Evolutionary conservation across 176 grass and related monocot species (phyloP).

Genomic region (Ensete glaucum): DNA sequence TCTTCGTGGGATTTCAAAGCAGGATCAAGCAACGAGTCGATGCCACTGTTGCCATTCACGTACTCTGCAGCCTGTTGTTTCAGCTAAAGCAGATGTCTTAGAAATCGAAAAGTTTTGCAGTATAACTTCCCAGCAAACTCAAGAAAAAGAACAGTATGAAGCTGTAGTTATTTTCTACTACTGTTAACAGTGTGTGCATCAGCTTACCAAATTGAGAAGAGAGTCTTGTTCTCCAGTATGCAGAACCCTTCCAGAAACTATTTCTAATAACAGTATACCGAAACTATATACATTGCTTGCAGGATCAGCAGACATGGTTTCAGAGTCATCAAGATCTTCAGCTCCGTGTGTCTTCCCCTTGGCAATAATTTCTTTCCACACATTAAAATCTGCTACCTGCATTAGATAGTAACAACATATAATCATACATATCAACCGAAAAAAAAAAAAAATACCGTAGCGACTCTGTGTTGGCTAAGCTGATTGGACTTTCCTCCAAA

Average conservation of each 20-base stretch:
- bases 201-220: conserved; percentile 59
- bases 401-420: conserved; percentile 16
- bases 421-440: not conserved
- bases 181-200: not conserved
- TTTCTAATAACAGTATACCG: conserved; percentile 80
- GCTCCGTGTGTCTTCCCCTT: conserved; percentile 45
- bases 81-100: not conserved
- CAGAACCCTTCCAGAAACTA: conserved; percentile 79
- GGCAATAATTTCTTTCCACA: conserved; percentile 64
- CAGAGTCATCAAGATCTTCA: conserved; percentile 35
- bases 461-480: too few species aligned
- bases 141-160: conserved; percentile 1
- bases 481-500: too few species aligned
- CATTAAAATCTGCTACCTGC: conserved; percentile 66
- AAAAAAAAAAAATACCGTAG: not conserved
- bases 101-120: not conserved
- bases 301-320: conserved; percentile 43
- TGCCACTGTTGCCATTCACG: conserved; percentile 41
- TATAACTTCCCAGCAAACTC: not conserved
- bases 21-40: conserved; percentile 61
- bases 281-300: conserved; percentile 87
- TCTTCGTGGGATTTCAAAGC: conserved; percentile 56
- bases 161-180: not conserved
- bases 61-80: conserved; percentile 63
- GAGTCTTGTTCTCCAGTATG: conserved; percentile 52